Percentiles rank a stretch among this genome's conserved stretches.
phyloP scores from a whole-genome alignment of 495 filamentous ascomycete species.

The Neurospora sublineolata region DNA sequence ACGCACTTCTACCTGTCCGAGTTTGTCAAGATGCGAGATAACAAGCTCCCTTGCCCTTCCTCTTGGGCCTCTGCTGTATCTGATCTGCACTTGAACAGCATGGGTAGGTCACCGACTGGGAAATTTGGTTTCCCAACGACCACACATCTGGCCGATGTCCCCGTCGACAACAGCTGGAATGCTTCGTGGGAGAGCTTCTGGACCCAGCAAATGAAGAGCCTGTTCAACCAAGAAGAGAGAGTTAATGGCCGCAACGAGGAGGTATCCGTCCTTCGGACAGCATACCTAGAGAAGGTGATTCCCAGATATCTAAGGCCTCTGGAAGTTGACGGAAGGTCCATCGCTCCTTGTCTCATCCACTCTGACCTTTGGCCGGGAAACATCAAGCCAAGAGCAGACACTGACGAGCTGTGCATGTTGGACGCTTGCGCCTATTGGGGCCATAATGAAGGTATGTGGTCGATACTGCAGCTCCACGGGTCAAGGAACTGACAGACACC shows the following conservation, averaged over 20 bases:
- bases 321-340: slow-evolving; percentile 26
- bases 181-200: slow-evolving; percentile 35
- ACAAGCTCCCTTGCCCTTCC: background rate
- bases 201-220: slow-evolving; percentile 13
- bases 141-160: slow-evolving; percentile 23
- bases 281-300: slow-evolving; percentile 25
- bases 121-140: slow-evolving; percentile 4
- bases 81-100: background rate
- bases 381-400: slow-evolving; percentile 23
- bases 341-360: slow-evolving; percentile 35
- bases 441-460: slow-evolving; percentile 31
- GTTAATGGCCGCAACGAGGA: slow-evolving; percentile 1
- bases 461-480: background rate
- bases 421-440: slow-evolving; percentile 37
- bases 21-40: background rate
- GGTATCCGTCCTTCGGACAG: background rate
- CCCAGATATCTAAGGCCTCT: slow-evolving; percentile 27
- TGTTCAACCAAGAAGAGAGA: slow-evolving; percentile 9
- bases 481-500: background rate
- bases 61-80: background rate
- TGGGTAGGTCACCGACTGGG: slow-evolving; percentile 1
- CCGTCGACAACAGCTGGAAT: background rate
- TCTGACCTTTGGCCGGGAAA: slow-evolving; percentile 38
- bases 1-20: slow-evolving; percentile 1
- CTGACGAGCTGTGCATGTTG: slow-evolving; percentile 27